A percentile compares a stretch with the other conserved stretches of the same genome.
Evolutionary conservation across 139 green algal species (phyloP).

Genomic region (Chlamydomonas sphaeroides): DNA sequence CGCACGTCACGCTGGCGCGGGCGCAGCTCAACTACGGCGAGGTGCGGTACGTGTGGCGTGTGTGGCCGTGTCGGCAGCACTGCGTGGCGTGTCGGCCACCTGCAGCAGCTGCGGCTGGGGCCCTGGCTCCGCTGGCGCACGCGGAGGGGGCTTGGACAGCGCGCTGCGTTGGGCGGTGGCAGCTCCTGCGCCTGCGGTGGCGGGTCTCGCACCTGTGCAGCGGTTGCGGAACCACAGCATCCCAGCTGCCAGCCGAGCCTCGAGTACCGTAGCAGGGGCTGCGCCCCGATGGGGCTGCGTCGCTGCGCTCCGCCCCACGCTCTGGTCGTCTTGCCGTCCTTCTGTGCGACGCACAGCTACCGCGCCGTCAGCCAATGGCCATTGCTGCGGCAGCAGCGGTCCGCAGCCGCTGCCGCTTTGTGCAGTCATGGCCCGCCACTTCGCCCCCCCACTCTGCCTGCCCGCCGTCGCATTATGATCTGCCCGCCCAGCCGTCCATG

Average conservation of each 20-base stretch:
- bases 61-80: neutral
- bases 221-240: no score
- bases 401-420: neutral
- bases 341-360: no score
- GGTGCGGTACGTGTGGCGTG: neutral
- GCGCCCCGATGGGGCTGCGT: no score
- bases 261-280: no score
- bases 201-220: no score
- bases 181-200: no score
- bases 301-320: no score
- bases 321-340: no score
- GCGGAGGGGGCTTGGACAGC: neutral
- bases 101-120: neutral
- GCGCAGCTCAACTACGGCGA: slow-evolving; percentile 54
- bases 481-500: slow-evolving; percentile 2
- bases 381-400: neutral
- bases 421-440: neutral
- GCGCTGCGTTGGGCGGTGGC: no score
- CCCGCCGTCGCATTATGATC: neutral
- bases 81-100: neutral
- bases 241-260: no score
- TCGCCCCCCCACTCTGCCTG: neutral
- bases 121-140: neutral
- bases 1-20: slow-evolving; percentile 46
- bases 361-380: no score